Evolutionary conservation across 441 rosid genomes (phyloP).

Genomic region (Isatis lusitanica): DNA sequence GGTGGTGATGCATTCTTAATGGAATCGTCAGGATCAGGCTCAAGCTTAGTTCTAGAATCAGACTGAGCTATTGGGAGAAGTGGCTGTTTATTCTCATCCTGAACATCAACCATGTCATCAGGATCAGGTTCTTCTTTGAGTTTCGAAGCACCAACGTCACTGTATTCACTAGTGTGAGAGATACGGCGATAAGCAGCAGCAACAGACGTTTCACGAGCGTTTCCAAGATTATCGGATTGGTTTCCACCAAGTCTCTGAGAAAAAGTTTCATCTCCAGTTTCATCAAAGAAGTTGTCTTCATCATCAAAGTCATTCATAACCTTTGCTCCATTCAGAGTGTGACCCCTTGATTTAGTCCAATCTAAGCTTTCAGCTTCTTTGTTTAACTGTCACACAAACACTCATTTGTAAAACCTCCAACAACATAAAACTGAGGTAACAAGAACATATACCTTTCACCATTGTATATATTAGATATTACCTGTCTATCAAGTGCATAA

Average conservation of each 20-base stretch:
- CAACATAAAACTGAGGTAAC: not conserved
- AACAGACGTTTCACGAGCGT: slow-evolving; percentile 78
- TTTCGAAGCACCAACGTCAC: slow-evolving; percentile 38
- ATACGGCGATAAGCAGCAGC: slow-evolving; percentile 84
- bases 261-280: slow-evolving; percentile 20
- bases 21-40: slow-evolving; percentile 63
- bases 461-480: slow-evolving; percentile 29
- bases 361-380: slow-evolving; percentile 84
- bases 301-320: slow-evolving; percentile 40
- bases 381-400: slow-evolving; percentile 58
- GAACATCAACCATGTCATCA: slow-evolving; percentile 48
- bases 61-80: slow-evolving; percentile 16
- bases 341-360: slow-evolving; percentile 88
- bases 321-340: slow-evolving; percentile 52
- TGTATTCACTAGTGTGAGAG: slow-evolving; percentile 35
- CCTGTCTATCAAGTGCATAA: slow-evolving; percentile 86
- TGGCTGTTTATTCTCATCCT: slow-evolving; percentile 20
- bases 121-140: slow-evolving; percentile 63
- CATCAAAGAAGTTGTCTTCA: slow-evolving; percentile 44
- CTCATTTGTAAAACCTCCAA: not conserved
- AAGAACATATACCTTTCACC: not conserved
- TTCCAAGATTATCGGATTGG: slow-evolving; percentile 45
- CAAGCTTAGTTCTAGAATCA: slow-evolving; percentile 36
- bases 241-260: slow-evolving; percentile 81
- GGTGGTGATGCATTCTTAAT: slow-evolving; percentile 7